phyloP scores from a whole-genome alignment of 2,329 filamentous ascomycete genomes.

The Calonectria multiphialidica region DNA sequence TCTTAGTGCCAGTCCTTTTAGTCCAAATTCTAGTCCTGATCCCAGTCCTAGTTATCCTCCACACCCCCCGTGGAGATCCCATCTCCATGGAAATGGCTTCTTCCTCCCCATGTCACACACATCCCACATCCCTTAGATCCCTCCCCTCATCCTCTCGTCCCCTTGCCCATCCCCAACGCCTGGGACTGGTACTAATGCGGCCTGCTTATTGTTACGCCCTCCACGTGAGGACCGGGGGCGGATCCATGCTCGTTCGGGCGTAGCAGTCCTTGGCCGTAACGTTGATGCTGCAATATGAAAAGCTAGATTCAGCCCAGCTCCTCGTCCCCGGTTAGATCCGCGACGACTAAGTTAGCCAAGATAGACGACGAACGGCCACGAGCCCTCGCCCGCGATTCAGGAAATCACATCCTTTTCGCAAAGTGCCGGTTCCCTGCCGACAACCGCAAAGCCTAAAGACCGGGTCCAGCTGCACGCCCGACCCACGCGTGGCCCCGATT shows the following conservation, averaged over 20 bases:
- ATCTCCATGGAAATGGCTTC: no score
- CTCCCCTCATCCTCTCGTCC: no score
- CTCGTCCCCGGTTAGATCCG: constrained; percentile 1
- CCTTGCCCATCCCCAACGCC: no score
- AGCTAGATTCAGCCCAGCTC: background rate
- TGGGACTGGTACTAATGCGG: no score
- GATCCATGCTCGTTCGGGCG: background rate
- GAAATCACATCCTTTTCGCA: no score
- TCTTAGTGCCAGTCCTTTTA: no score
- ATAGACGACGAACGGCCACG: background rate
- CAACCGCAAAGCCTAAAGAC: background rate
- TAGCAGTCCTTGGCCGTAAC: background rate
- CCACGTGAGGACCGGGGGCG: background rate
- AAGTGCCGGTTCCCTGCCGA: background rate
- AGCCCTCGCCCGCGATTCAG: background rate
- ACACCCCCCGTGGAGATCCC: no score
- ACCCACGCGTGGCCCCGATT: background rate
- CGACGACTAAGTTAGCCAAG: background rate
- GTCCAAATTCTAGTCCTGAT: no score
- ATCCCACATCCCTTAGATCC: no score
- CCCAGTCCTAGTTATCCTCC: no score
- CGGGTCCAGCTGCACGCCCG: background rate
- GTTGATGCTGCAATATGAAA: background rate
- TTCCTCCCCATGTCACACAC: no score
- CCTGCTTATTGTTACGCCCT: no score